A percentile compares a stretch with the other conserved stretches of the same genome.
Evolutionary conservation across 495 filamentous ascomycete genomes (phyloP).

Genomic region (Hypoxylon rickii): DNA sequence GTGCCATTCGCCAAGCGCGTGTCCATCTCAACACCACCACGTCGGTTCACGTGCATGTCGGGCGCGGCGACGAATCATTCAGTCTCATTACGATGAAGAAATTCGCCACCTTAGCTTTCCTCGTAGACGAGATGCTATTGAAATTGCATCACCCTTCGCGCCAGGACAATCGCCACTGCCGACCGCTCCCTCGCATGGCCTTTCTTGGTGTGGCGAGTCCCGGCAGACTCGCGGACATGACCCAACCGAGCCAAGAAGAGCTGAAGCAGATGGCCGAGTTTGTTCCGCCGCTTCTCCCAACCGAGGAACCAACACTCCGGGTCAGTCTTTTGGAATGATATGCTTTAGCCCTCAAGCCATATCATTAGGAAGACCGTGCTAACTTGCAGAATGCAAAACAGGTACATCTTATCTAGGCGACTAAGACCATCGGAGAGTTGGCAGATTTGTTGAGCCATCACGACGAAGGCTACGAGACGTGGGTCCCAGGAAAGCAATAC

Average conservation of each 20-base stretch:
- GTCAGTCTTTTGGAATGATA: neutral
- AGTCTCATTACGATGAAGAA: slow-evolving; percentile 34
- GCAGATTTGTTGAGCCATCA: slow-evolving; percentile 12
- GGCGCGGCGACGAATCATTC: slow-evolving; percentile 33
- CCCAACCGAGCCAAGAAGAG: neutral
- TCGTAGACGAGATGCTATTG: slow-evolving; percentile 18
- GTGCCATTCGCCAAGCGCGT: slow-evolving; percentile 12
- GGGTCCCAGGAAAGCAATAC: no score
- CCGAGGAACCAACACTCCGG: no score
- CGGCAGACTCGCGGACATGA: no score
- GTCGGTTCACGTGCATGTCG: slow-evolving; percentile 29
- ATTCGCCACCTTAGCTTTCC: slow-evolving; percentile 10
- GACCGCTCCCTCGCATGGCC: neutral
- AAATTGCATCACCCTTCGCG: slow-evolving; percentile 30
- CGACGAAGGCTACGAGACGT: no score
- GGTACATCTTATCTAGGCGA: slow-evolving; percentile 29
- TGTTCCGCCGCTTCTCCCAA: neutral
- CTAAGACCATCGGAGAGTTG: slow-evolving; percentile 7
- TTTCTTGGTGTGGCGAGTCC: neutral
- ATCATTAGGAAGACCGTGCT: no score
- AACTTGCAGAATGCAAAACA: neutral
- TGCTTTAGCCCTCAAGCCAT: no score
- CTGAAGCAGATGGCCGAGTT: slow-evolving; percentile 6
- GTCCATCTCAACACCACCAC: slow-evolving; percentile 26
- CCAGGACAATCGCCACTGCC: neutral